phyloP scores from a whole-genome alignment of 306 rosid genomes.

The Corylus americana region DNA sequence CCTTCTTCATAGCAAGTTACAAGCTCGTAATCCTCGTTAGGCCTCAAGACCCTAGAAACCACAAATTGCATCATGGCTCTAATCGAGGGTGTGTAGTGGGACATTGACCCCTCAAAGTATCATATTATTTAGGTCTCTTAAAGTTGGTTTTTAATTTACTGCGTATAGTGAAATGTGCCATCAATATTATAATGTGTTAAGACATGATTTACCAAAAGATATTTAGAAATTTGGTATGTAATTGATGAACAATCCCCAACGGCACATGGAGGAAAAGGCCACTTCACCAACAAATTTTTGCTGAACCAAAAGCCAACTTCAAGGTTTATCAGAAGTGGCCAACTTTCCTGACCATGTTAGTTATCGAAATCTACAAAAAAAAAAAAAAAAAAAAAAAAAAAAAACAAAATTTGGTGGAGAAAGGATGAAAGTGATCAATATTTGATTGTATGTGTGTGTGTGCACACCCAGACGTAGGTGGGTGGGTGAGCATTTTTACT shows the following conservation, averaged over 20 bases:
- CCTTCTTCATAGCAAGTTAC: neutral
- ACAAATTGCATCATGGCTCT: neutral
- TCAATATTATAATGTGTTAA: neutral
- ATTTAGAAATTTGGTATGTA: neutral
- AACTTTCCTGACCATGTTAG: too few species aligned
- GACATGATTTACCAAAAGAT: neutral
- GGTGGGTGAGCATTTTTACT: neutral
- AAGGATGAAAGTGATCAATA: neutral
- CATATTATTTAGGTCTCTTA: neutral
- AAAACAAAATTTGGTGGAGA: too few species aligned
- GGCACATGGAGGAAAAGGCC: too few species aligned
- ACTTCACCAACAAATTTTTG: too few species aligned
- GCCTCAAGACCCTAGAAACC: neutral
- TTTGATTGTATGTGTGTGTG: neutral
- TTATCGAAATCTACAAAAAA: too few species aligned
- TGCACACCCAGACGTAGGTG: neutral
- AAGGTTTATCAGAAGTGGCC: too few species aligned
- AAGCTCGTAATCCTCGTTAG: neutral
- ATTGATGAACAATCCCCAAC: neutral
- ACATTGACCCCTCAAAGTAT: neutral
- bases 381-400: too few species aligned
- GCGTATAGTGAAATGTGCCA: neutral
- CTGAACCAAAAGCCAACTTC: too few species aligned
- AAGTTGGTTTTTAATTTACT: neutral
- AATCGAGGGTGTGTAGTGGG: neutral